Percentiles rank a stretch among this genome's conserved stretches.
Evolutionary conservation across 352 stramenopile species (phyloP).

Genomic region (Globisporangium heterothallicum): DNA sequence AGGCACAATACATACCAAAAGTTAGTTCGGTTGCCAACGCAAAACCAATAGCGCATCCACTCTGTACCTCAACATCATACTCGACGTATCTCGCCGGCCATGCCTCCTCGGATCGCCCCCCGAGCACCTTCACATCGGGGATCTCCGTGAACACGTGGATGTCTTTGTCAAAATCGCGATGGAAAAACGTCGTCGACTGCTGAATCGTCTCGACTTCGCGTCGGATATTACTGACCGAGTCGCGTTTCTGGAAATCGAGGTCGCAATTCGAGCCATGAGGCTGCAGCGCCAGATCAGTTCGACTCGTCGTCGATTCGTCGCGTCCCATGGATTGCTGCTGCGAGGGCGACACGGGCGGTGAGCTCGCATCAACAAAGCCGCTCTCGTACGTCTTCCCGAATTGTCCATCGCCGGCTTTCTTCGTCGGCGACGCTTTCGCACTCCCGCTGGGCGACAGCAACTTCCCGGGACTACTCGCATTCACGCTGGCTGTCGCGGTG

Average conservation of each 20-base stretch:
- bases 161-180: slow-evolving; percentile 53
- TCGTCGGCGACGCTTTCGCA: slow-evolving; percentile 5
- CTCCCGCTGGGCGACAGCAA: background rate
- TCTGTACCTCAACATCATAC: slow-evolving; percentile 72
- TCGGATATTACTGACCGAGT: slow-evolving; percentile 34
- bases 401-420: background rate
- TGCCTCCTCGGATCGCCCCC: slow-evolving; percentile 63
- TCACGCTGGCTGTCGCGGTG: background rate
- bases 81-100: slow-evolving; percentile 82
- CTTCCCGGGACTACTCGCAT: background rate
- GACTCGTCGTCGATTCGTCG: slow-evolving; percentile 5
- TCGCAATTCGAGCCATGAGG: slow-evolving; percentile 21
- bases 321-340: slow-evolving; percentile 5
- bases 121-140: slow-evolving; percentile 50
- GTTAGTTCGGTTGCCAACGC: background rate
- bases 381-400: slow-evolving; percentile 2
- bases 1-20: background rate
- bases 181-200: slow-evolving; percentile 42
- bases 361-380: slow-evolving; percentile 1
- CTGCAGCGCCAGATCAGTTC: slow-evolving; percentile 7
- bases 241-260: slow-evolving; percentile 40
- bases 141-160: slow-evolving; percentile 75
- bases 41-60: background rate
- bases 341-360: background rate
- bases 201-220: slow-evolving; percentile 25